Base-by-base conservation (phyloP, 2,329 filamentous ascomycete species). In the Cladosporium sp. region DNA sequence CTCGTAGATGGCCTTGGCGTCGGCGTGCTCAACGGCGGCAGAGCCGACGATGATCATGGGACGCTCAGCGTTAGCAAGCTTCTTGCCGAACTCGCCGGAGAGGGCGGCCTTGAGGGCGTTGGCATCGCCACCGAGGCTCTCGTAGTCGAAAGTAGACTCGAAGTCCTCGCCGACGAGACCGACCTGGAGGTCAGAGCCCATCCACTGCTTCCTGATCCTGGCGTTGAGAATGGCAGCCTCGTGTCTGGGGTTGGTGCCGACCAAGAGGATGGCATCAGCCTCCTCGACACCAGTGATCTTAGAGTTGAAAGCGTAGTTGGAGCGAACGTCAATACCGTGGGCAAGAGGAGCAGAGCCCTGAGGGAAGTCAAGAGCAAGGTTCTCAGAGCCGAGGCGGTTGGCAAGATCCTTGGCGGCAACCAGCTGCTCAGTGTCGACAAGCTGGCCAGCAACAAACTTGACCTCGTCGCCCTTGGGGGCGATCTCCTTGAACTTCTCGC, bases 11-110 rank as follows among this genome's bases (percentile, higher is more conserved):
- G 89, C 85, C 76, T 95, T 95, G 51, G 91, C 87, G 66, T 97
- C 93, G 22, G 81, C 72, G 71, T 96, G 91, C 70, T 99, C 93
- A 27, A 88, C 89, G 53, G 93, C 88, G 64, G 86, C 89, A 60
- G 90, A 96, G 58, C 93, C 93, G 51, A 97, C 84, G 54, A 99
- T 85, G 65, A 99, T 96, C 90, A 99, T 96, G 47, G 93, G 93
- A 62, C 83, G 85, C 81, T 96, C 87, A 39, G 93, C 91, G 47
- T 81, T 75, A 64, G 87, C 81, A 49, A 99, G 83, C 75, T 91
- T 95, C 82, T 96, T 91, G 69, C 92, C 92, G 67, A 96, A 99
- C 27, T 84, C 77, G 36, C 93, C 92, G 45, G 87, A 77, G 51
- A 99, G 83, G 41, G 88, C 88, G 63, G 84, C 80, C 80, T 97